phyloP scores from a whole-genome alignment of 768 basidiomycete genomes.

The Phaeotremella fagi region DNA sequence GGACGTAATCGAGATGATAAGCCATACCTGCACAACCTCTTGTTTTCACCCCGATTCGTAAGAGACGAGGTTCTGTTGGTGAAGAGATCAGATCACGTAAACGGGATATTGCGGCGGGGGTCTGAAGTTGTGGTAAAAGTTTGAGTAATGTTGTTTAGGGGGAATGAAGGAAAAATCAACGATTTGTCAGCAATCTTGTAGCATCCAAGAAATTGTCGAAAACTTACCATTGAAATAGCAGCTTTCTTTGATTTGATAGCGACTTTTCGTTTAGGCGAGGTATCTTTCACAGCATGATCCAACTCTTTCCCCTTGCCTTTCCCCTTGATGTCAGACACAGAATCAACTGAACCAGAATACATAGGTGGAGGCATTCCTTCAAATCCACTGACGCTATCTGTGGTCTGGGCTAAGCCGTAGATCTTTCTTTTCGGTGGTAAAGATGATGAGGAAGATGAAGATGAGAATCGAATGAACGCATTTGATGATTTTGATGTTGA shows the following conservation, averaged over 20 bases:
- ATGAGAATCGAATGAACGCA: neutral
- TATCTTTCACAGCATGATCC: constrained; percentile 2
- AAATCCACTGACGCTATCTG: constrained; percentile 7
- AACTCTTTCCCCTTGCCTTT: constrained; percentile 21
- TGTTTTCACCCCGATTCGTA: constrained; percentile 92
- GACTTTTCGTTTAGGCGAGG: constrained; percentile 13
- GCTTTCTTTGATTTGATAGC: constrained; percentile 45
- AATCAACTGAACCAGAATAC: constrained; percentile 7
- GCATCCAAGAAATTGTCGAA: neutral
- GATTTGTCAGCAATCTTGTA: neutral
- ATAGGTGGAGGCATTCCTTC: constrained; percentile 16
- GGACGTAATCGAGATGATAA: constrained; percentile 90
- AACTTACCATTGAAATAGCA: constrained; percentile 49
- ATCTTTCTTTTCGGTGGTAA: neutral
- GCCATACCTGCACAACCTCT: constrained; percentile 91
- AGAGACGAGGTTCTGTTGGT: constrained; percentile 75
- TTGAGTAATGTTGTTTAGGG: neutral
- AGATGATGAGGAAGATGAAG: neutral
- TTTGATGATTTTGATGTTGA: neutral
- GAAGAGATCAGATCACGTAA: constrained; percentile 64
- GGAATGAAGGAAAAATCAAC: constrained; percentile 1
- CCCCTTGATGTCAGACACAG: constrained; percentile 8
- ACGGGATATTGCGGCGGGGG: constrained; percentile 68
- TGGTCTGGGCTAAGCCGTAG: neutral
- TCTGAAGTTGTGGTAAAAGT: constrained; percentile 53